Conservation (phyloP, 352 stramenopile genomes). For the Phytophthora fragariaefolia region DNA sequence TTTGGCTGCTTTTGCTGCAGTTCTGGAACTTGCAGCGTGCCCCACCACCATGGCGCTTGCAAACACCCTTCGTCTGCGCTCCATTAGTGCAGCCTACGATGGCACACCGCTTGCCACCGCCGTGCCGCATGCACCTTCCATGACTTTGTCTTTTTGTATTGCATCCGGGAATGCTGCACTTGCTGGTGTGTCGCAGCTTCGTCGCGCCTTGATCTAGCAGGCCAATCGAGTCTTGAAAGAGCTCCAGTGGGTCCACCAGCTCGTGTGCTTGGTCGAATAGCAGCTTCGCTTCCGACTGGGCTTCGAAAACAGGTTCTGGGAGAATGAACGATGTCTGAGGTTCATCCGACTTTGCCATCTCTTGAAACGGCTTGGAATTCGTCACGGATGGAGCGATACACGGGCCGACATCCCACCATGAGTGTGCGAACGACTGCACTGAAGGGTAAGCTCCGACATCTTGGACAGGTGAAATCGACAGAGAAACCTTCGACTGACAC, state of each 20-base stretch:
- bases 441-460: background rate
- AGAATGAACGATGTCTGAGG: constrained; percentile 4
- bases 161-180: constrained; percentile 68
- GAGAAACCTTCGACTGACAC: background rate
- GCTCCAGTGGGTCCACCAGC: constrained; percentile 4
- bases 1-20: constrained; percentile 74
- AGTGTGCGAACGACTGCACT: background rate
- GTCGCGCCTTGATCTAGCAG: background rate
- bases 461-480: background rate
- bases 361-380: background rate
- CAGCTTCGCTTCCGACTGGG: background rate
- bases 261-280: background rate
- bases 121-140: constrained; percentile 85
- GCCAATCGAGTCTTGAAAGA: background rate
- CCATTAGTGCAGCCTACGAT: constrained; percentile 68
- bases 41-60: constrained; percentile 80
- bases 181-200: constrained; percentile 8
- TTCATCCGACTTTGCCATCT: background rate
- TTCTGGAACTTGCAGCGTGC: constrained; percentile 66
- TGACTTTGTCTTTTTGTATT: constrained; percentile 72
- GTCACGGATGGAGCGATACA: background rate
- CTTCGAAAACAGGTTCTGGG: background rate
- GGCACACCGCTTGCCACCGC: constrained; percentile 74
- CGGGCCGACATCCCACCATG: background rate
- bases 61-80: constrained; percentile 77